phyloP scores from a whole-genome alignment of 306 rosid genomes.

The Aeschynomene evenia region DNA sequence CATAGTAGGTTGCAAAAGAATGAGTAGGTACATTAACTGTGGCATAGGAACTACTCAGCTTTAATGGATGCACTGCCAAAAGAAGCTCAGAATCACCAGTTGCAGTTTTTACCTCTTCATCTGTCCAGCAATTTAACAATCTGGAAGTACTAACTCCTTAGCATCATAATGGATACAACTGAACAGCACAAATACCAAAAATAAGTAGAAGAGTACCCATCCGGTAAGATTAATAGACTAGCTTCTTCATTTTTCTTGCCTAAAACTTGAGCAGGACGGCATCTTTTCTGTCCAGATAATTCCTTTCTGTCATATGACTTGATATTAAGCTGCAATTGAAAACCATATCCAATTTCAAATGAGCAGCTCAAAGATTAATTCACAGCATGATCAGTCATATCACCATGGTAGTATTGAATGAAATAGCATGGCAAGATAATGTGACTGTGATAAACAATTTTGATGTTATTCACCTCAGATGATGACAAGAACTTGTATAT shows the following conservation, averaged over 20 bases:
- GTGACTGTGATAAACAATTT: constrained; percentile 23
- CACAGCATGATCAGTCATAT: constrained; percentile 1
- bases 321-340: constrained; percentile 60
- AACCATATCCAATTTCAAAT: constrained; percentile 35
- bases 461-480: constrained; percentile 62
- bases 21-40: constrained; percentile 49
- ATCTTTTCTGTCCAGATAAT: constrained; percentile 72
- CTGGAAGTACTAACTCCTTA: constrained; percentile 43
- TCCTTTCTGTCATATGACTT: constrained; percentile 65
- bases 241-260: constrained; percentile 45
- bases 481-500: constrained; percentile 83
- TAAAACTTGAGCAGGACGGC: constrained; percentile 75
- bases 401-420: not conserved
- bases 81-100: constrained; percentile 58
- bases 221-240: constrained; percentile 43
- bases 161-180: constrained; percentile 22
- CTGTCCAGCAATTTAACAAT: constrained; percentile 59
- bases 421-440: constrained; percentile 27
- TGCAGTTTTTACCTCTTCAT: constrained; percentile 67
- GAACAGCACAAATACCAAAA: constrained; percentile 15
- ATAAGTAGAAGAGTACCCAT: constrained; percentile 45
- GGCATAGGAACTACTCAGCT: constrained; percentile 78
- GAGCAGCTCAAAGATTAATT: constrained; percentile 22
- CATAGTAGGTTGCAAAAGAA: constrained; percentile 20
- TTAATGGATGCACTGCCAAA: constrained; percentile 64